Percentiles rank a stretch among this genome's conserved stretches.
Evolutionary conservation across 257 asterid genomes (phyloP).

Genomic region (Petunia secreta): DNA sequence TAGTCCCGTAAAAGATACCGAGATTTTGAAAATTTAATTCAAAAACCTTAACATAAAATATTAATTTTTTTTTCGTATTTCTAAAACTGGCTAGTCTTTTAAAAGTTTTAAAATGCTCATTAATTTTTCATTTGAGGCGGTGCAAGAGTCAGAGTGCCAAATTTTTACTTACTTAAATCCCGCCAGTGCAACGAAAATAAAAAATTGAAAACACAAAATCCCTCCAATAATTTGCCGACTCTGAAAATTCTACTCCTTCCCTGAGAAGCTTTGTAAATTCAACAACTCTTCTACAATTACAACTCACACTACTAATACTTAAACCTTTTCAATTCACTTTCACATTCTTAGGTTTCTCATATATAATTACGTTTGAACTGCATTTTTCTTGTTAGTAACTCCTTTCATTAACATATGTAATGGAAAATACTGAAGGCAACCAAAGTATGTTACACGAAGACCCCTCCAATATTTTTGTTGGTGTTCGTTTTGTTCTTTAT

Average conservation of each 20-base stretch:
- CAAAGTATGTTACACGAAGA: constrained; percentile 42
- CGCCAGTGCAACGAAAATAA: constrained; percentile 57
- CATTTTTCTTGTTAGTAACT: constrained; percentile 39
- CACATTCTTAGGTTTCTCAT: constrained; percentile 21
- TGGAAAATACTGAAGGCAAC: constrained; percentile 17
- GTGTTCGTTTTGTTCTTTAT: constrained; percentile 61
- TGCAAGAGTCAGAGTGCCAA: too few species aligned
- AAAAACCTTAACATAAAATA: too few species aligned
- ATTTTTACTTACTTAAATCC: constrained; percentile 31
- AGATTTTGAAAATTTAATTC: too few species aligned
- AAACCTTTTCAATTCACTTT: not conserved
- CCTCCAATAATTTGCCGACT: constrained; percentile 30
- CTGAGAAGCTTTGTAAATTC: constrained; percentile 1
- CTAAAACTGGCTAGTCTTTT: too few species aligned
- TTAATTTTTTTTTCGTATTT: too few species aligned
- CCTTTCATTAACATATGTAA: not conserved
- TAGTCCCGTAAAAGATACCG: too few species aligned
- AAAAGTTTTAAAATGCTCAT: too few species aligned
- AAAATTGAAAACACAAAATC: constrained; percentile 33
- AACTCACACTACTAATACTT: not conserved
- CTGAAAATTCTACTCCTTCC: not conserved
- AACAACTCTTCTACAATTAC: not conserved
- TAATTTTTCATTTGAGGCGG: too few species aligned
- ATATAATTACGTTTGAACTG: not conserved
- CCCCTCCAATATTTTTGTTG: constrained; percentile 49